Percentiles rank a stretch among this genome's conserved stretches.
phyloP scores from a whole-genome alignment of 495 filamentous ascomycete species.

The Glonium stellatum region DNA sequence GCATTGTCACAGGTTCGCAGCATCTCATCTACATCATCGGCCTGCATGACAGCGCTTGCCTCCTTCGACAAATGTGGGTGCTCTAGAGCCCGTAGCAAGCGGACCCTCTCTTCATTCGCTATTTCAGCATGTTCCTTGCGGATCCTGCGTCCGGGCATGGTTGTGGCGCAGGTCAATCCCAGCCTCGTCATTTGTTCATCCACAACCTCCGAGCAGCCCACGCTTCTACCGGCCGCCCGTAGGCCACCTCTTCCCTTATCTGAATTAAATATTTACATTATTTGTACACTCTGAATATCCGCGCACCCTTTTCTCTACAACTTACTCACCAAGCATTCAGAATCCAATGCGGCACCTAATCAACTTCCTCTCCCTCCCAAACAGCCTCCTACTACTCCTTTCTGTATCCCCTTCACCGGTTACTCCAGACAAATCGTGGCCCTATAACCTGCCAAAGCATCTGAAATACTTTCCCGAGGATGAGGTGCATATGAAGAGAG shows the following conservation, averaged over 20 bases:
- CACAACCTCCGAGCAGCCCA: background rate
- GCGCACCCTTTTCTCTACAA: background rate
- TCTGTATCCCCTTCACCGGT: conserved; percentile 3
- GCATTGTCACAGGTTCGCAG: too few species aligned
- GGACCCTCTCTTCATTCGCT: background rate
- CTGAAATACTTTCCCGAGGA: conserved; percentile 40
- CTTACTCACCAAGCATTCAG: background rate
- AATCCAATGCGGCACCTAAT: conserved; percentile 5
- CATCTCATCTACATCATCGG: too few species aligned
- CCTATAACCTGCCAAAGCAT: conserved; percentile 42
- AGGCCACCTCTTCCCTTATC: background rate
- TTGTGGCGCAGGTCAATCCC: conserved; percentile 3
- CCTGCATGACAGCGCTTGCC: too few species aligned
- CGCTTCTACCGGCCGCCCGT: background rate
- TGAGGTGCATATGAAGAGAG: conserved; percentile 32
- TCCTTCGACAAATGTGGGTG: too few species aligned
- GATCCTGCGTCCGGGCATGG: background rate
- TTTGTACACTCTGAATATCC: background rate
- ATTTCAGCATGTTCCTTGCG: conserved; percentile 5
- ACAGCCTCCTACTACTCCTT: conserved; percentile 45
- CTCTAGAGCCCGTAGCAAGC: background rate
- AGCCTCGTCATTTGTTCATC: conserved; percentile 3
- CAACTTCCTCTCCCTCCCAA: conserved; percentile 41
- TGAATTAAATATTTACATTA: background rate
- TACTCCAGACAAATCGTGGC: conserved; percentile 30